Conservation (phyloP, 345 rosid genomes). For the Eucalyptus cloeziana region DNA sequence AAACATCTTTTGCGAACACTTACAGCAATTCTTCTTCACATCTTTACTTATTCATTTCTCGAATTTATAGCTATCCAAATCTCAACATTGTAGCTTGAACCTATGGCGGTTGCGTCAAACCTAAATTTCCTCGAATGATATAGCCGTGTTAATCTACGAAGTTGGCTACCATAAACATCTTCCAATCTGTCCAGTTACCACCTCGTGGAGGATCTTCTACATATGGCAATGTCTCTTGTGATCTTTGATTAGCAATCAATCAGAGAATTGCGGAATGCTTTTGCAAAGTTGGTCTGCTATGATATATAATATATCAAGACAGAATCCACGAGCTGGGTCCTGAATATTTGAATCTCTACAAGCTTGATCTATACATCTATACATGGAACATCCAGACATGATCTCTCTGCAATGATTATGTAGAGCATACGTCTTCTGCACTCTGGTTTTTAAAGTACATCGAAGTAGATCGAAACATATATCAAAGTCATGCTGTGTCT, state of each 20-base stretch:
- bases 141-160: background rate
- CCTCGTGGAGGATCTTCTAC: background rate
- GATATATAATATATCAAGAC: background rate
- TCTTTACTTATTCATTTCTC: accelerated
- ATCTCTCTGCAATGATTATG: background rate
- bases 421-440: background rate
- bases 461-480: background rate
- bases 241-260: background rate
- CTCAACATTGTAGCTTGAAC: background rate
- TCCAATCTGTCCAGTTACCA: background rate
- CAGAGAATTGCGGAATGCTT: background rate
- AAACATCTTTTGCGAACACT: background rate
- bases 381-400: background rate
- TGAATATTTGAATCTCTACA: background rate
- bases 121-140: background rate
- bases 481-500: background rate
- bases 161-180: background rate
- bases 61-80: background rate
- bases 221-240: background rate
- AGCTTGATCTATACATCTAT: background rate
- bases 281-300: background rate
- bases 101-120: background rate
- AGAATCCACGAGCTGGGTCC: background rate
- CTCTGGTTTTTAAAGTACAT: background rate
- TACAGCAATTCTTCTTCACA: background rate